A percentile compares a stretch with the other conserved stretches of the same genome.
Evolutionary conservation across 495 filamentous ascomycete species (phyloP).

Genomic region (Aspergillus diversus): DNA sequence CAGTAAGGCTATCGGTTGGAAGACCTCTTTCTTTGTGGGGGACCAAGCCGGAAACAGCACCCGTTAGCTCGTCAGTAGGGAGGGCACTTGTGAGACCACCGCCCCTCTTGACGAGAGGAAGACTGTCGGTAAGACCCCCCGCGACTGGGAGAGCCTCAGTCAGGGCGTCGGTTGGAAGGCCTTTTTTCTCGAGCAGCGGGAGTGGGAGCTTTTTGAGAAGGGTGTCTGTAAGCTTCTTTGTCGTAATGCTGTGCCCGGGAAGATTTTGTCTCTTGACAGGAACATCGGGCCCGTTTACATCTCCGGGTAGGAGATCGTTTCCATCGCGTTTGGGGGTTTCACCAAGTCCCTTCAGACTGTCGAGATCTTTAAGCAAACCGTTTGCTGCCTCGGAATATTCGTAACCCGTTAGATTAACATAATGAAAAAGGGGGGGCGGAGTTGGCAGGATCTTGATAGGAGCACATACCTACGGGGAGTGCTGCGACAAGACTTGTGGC

Average conservation of each 20-base stretch:
- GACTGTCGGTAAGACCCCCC: background rate
- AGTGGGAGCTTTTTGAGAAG: background rate
- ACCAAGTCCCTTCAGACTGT: background rate
- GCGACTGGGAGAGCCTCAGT: background rate
- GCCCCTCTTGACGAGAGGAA: background rate
- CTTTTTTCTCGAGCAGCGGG: background rate
- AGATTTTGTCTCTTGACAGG: too few species aligned
- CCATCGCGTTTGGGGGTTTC: background rate
- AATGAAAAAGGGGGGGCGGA: background rate
- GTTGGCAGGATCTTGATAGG: background rate
- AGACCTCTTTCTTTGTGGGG: background rate
- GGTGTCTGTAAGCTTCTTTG: background rate
- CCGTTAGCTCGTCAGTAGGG: background rate
- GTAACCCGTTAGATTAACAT: background rate
- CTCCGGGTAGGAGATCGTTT: too few species aligned
- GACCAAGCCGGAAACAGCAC: background rate
- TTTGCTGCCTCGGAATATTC: background rate
- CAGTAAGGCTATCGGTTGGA: background rate
- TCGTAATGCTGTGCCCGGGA: background rate
- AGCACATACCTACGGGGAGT: slow-evolving; percentile 2
- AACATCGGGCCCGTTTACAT: too few species aligned
- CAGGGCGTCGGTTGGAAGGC: background rate
- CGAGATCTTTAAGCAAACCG: background rate
- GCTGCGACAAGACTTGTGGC: slow-evolving; percentile 8
- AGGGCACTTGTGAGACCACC: background rate